Percentiles rank a stretch among this genome's conserved stretches.
phyloP scores from a whole-genome alignment of 495 filamentous ascomycete species.

The Chaetomidium leptoderma region DNA sequence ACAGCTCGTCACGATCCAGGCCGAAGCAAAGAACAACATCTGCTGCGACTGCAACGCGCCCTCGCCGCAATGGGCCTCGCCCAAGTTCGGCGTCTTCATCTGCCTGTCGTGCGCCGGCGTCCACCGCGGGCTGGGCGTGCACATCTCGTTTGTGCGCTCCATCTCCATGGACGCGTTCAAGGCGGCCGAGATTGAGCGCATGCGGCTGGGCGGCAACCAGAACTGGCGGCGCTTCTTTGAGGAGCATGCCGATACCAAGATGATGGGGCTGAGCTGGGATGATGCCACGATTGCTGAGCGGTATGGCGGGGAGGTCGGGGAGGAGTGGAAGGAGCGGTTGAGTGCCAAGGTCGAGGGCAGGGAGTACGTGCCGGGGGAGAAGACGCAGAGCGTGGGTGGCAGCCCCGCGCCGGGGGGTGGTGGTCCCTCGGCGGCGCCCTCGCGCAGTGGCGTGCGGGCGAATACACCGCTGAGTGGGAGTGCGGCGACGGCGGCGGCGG shows the following conservation, averaged over 20 bases:
- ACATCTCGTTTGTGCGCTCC: conserved; percentile 94
- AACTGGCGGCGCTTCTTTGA: conserved; percentile 84
- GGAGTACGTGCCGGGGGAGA: conserved; percentile 69
- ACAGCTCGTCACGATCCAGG: conserved; percentile 84
- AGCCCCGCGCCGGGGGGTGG: conserved; percentile 30
- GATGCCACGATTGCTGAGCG: conserved; percentile 75
- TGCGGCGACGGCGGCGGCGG: conserved; percentile 37
- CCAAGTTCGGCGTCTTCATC: conserved; percentile 83
- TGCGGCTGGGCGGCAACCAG: conserved; percentile 81
- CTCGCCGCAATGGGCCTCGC: conserved; percentile 86
- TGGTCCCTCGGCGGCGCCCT: conserved; percentile 32
- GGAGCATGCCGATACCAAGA: conserved; percentile 59
- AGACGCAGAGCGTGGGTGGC: conserved; percentile 29
- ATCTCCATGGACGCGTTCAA: conserved; percentile 99
- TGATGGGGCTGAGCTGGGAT: conserved; percentile 61
- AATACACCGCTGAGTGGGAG: conserved; percentile 48
- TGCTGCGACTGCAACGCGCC: conserved; percentile 95
- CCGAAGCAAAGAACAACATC: conserved; percentile 73
- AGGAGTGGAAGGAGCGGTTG: conserved; percentile 93
- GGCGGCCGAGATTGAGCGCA: conserved; percentile 73
- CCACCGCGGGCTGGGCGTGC: conserved; percentile 90
- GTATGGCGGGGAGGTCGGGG: conserved; percentile 80
- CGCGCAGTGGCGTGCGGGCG: conserved; percentile 29
- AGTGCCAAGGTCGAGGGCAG: conserved; percentile 77
- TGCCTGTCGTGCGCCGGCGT: conserved; percentile 93